Conservation (phyloP, 345 rosid species). For the Aquilaria sinensis region DNA sequence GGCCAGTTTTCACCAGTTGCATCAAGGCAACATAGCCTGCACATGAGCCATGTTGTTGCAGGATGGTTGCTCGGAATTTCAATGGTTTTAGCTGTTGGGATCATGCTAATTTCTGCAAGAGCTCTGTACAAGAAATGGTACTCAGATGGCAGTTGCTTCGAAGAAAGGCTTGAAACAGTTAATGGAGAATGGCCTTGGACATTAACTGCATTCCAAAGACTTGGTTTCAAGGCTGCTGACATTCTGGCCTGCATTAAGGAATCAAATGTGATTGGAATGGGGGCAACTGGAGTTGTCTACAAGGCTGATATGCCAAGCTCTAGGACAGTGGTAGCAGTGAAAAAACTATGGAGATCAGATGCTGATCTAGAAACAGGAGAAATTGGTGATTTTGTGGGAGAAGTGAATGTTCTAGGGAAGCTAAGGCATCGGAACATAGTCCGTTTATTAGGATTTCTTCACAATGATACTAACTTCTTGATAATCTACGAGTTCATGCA, state of each 20-base stretch:
- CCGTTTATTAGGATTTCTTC: conserved; percentile 67
- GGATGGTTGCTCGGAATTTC: conserved; percentile 69
- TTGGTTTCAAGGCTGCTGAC: conserved; percentile 71
- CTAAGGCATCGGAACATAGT: conserved; percentile 89
- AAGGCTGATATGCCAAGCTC: conserved; percentile 62
- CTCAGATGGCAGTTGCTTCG: conserved; percentile 42
- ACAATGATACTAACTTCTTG: conserved; percentile 67
- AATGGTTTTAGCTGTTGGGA: conserved; percentile 43
- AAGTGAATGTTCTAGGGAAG: conserved; percentile 80
- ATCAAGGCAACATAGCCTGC: conserved; percentile 33
- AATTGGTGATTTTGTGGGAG: conserved; percentile 65
- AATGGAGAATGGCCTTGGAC: conserved; percentile 90
- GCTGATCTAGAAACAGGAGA: conserved; percentile 54
- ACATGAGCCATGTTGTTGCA: conserved; percentile 40
- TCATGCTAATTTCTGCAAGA: conserved; percentile 34
- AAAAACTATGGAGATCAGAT: conserved; percentile 79
- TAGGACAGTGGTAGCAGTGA: conserved; percentile 61
- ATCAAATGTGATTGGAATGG: conserved; percentile 82
- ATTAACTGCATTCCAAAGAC: conserved; percentile 83
- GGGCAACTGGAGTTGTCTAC: conserved; percentile 86
- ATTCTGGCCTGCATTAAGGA: conserved; percentile 69
- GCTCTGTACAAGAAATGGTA: conserved; percentile 51
- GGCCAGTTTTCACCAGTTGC: conserved; percentile 20
- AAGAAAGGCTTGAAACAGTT: conserved; percentile 39
- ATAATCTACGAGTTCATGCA: conserved; percentile 83